Evolutionary conservation across 805 yeast genomes (phyloP).

Genomic region (Brettanomyces bruxellensis): DNA sequence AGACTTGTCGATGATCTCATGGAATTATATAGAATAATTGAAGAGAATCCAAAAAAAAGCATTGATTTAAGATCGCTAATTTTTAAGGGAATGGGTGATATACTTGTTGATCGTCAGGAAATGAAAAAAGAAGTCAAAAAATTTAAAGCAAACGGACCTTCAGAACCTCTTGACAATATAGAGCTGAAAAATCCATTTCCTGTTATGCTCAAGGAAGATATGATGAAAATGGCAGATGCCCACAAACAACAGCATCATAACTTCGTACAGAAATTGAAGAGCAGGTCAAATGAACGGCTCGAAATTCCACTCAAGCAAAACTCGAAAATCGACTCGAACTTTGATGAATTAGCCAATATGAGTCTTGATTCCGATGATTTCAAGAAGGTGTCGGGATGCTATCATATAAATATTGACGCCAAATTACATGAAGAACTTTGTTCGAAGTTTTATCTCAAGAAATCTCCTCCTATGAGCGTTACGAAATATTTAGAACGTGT

Average conservation of each 20-base stretch:
- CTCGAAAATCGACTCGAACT: constrained; percentile 21
- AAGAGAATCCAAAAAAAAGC: constrained; percentile 2
- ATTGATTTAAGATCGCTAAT: constrained; percentile 9
- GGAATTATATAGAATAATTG: constrained; percentile 8
- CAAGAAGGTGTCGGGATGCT: constrained; percentile 5
- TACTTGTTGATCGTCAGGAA: not conserved
- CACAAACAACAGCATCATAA: constrained; percentile 1
- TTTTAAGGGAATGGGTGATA: constrained; percentile 6
- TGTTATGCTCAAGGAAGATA: not conserved
- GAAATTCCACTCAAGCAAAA: constrained; percentile 20
- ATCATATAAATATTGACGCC: constrained; percentile 6
- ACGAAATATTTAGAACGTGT: constrained; percentile 23
- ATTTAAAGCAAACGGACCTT: not conserved
- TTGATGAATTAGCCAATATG: constrained; percentile 11
- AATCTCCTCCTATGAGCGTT: constrained; percentile 22
- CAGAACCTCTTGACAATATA: not conserved
- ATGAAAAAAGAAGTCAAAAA: not conserved
- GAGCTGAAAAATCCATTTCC: not conserved
- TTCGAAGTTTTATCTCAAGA: constrained; percentile 23
- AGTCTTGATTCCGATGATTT: constrained; percentile 5
- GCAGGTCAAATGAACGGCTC: constrained; percentile 17
- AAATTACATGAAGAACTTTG: constrained; percentile 9
- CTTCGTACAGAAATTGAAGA: not conserved
- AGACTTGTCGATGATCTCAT: constrained; percentile 19
- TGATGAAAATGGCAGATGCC: not conserved